A percentile compares a stretch with the other conserved stretches of the same genome.
Conservation (phyloP, 2,329 filamentous ascomycete genomes). For the Talaromyces sp. region DNA sequence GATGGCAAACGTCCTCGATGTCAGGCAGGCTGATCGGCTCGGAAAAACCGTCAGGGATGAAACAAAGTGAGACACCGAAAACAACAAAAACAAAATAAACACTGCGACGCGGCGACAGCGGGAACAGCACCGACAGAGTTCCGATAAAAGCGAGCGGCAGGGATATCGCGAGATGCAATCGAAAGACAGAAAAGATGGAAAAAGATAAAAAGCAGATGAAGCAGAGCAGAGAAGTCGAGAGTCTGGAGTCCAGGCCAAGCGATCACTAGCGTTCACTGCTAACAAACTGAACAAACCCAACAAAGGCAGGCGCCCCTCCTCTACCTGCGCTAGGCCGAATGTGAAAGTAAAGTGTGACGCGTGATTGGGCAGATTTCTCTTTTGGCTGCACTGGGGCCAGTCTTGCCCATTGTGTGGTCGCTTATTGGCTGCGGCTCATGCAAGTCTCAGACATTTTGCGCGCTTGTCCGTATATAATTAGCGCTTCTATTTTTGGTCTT, state of each 20-base stretch:
- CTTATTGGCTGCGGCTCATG: constrained; percentile 3
- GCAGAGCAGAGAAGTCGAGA: neutral
- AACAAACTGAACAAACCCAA: neutral
- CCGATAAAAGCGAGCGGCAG: neutral
- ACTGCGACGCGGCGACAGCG: neutral
- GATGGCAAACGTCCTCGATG: neutral
- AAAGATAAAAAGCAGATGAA: neutral
- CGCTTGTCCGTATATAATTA: neutral
- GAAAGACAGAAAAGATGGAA: neutral
- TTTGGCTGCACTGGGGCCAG: neutral
- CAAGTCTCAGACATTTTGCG: constrained; percentile 8
- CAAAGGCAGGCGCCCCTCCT: neutral
- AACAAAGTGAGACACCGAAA: neutral
- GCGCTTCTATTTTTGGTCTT: neutral
- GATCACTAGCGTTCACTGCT: neutral
- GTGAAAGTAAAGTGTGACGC: neutral
- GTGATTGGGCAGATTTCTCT: neutral
- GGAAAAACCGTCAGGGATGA: neutral
- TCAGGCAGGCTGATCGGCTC: neutral
- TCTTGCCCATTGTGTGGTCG: neutral
- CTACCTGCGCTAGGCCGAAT: neutral
- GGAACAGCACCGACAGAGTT: neutral
- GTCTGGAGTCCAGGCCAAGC: neutral
- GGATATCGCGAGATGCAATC: neutral
- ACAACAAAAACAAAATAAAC: neutral